Base-by-base conservation (phyloP, 2,329 filamentous ascomycete species). In the Diaporthe ilicicola region DNA sequence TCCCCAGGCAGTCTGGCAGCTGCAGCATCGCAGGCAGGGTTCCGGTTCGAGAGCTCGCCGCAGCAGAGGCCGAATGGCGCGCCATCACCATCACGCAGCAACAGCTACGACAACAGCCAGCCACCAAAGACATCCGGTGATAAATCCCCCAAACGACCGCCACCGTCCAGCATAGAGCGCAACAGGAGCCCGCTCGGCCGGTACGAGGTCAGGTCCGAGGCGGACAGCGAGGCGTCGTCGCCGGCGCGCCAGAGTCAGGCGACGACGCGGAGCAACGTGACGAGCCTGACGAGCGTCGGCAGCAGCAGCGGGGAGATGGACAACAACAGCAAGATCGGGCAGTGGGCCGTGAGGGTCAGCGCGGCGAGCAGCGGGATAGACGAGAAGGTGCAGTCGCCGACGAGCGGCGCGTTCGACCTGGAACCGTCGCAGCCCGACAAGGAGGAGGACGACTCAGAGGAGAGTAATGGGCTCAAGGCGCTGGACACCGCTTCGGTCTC, bases 321-420 rank as follows among this genome's bases (percentile, higher is more conserved):
- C 59, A 50, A 19, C n/a, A n/a, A n/a, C n/a, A n/a, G 59, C 59
- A 64, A 64, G 59, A 64, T 64, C 44, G 59, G 59, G 29, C 59
- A 64, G 59, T 64, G 59, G 59, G 59, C 59, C 29, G 59, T 64
- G 44, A n/a, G n/a, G 29, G 59, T 64, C 42, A 64, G 59, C 59
- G 59, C 10, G 9, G 27, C 46, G 27, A 9, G 32, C 32, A 34
- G 4, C n/a, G 59, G 59, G 13, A 50, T 64, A 19, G 59, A 64
- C 59, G 59, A 64, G 29, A 64, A 50, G 59, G 59, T 64, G 59
- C 44, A 29, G 42, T 37, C 59, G 44, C 59, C 59, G 34, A 59
- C 54, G 22, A 34, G n/a, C 54, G 13, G 44, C 44, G 42, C 27
- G 7, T 50, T 7, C 29, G 15, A 32, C 44, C 44, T 37, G 59